A percentile compares a stretch with the other conserved stretches of the same genome.
These are phyloP conservation scores for Colletotrichum echinochloae DNA, from an alignment of 2,329 filamentous ascomycete species.

Conservation along the genomic window DNA sequence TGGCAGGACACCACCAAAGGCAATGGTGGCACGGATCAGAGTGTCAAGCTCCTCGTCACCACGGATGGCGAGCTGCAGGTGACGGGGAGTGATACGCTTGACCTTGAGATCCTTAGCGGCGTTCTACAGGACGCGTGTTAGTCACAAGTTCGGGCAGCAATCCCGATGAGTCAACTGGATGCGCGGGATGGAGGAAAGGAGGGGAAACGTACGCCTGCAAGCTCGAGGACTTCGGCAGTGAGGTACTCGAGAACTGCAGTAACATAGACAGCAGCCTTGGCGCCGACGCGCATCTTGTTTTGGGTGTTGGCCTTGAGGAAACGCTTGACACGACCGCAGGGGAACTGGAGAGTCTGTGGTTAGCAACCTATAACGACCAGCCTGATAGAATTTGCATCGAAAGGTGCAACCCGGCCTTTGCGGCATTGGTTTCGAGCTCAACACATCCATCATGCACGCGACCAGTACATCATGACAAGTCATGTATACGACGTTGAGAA, in stretches of 20 bases:
- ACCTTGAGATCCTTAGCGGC: conserved; percentile 99
- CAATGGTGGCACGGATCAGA: conserved; percentile 96
- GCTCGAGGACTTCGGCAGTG: conserved; percentile 96
- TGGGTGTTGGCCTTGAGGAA: conserved; percentile 99
- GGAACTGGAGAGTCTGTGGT: conserved; percentile 74
- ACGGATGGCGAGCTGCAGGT: conserved; percentile 96
- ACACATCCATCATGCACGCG: conserved; percentile 28
- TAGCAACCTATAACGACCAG: conserved; percentile 12
- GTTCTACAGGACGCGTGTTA: conserved; percentile 66
- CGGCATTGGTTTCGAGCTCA: conserved; percentile 28
- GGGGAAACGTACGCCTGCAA: conserved; percentile 81
- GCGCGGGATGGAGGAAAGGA: conserved; percentile 1
- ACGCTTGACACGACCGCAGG: conserved; percentile 99
- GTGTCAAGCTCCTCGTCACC: conserved; percentile 99
- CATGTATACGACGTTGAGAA: background rate
- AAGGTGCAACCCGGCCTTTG: conserved; percentile 22
- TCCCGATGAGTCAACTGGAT: conserved; percentile 23
- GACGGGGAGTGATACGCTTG: conserved; percentile 98
- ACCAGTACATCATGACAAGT: conserved; percentile 16
- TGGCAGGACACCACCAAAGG: conserved; percentile 96
- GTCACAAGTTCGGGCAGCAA: conserved; percentile 25
- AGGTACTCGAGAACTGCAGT: conserved; percentile 98
- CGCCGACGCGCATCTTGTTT: conserved; percentile 99
- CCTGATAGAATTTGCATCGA: conserved; percentile 16
- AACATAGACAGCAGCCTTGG: conserved; percentile 98